phyloP scores from a whole-genome alignment of 805 yeast species.

The Metschnikowia cerradonensis region DNA sequence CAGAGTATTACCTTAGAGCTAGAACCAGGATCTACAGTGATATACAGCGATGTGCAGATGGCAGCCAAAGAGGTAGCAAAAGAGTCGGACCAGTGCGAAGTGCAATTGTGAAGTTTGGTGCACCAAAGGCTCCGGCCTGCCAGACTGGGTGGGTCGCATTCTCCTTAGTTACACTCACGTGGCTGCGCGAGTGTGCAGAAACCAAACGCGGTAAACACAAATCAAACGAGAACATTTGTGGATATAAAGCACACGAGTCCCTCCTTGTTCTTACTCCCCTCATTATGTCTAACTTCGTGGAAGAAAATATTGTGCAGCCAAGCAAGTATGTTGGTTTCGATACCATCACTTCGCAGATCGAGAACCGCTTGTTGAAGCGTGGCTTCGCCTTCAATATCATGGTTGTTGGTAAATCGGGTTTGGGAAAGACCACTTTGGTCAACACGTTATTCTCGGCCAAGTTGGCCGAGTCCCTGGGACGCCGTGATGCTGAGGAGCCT shows the following conservation, averaged over 20 bases:
- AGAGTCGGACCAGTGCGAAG: too few species aligned
- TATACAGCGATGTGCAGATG: too few species aligned
- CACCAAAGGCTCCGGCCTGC: neutral
- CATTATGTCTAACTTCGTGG: conserved; percentile 18
- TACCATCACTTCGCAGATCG: conserved; percentile 92
- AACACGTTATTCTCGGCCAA: conserved; percentile 87
- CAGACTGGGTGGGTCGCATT: neutral
- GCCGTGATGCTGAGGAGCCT: conserved; percentile 64
- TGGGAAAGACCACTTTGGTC: conserved; percentile 89
- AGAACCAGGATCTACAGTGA: too few species aligned
- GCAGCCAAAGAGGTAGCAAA: too few species aligned
- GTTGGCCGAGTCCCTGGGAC: conserved; percentile 69
- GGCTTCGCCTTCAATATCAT: conserved; percentile 93
- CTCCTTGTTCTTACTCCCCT: neutral
- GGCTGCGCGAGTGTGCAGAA: conserved; percentile 4
- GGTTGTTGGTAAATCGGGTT: conserved; percentile 88
- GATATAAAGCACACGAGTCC: neutral
- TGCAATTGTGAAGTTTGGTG: too few species aligned
- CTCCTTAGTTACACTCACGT: conserved; percentile 2
- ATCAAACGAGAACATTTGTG: conserved; percentile 2
- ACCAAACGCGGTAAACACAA: conserved; percentile 8
- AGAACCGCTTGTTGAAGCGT: conserved; percentile 81
- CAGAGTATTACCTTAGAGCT: too few species aligned
- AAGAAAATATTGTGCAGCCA: conserved; percentile 44
- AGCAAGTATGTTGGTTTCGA: conserved; percentile 90